These are phyloP conservation scores for Loxodes magnus DNA, from an alignment of 73 alveolate species.

Conservation along the genomic window DNA sequence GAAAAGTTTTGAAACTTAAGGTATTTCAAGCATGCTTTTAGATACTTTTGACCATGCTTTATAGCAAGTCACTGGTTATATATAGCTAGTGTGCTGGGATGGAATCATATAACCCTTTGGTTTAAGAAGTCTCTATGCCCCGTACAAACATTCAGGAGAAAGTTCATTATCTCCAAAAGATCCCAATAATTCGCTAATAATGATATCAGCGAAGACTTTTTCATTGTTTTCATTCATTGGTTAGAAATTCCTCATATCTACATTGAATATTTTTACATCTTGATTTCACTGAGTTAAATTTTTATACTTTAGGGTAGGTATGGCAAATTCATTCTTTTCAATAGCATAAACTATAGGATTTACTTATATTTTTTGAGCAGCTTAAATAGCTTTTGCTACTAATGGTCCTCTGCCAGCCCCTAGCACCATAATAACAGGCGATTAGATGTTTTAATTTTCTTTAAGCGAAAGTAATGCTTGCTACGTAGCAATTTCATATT, in stretches of 20 bases:
- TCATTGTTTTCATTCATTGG: slow-evolving; percentile 19
- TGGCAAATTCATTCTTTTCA: slow-evolving; percentile 72
- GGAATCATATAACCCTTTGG: slow-evolving; percentile 65
- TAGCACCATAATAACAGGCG: slow-evolving; percentile 50
- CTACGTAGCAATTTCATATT: slow-evolving; percentile 49
- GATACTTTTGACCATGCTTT: slow-evolving; percentile 51
- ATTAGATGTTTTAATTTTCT: neutral
- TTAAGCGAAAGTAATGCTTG: slow-evolving; percentile 16
- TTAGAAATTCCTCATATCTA: slow-evolving; percentile 59
- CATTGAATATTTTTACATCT: slow-evolving; percentile 36
- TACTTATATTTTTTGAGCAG: slow-evolving; percentile 40
- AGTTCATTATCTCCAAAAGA: slow-evolving; percentile 93
- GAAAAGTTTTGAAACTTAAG: slow-evolving; percentile 37
- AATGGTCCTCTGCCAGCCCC: slow-evolving; percentile 97
- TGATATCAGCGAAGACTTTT: slow-evolving; percentile 83
- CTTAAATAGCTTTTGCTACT: slow-evolving; percentile 61
- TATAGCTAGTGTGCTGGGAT: slow-evolving; percentile 39
- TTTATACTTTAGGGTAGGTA: slow-evolving; percentile 43
- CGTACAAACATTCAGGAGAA: slow-evolving; percentile 81
- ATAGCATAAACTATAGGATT: slow-evolving; percentile 44
- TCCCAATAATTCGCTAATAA: slow-evolving; percentile 83
- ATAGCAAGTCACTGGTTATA: slow-evolving; percentile 58
- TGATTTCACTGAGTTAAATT: slow-evolving; percentile 31
- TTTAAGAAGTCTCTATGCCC: slow-evolving; percentile 50
- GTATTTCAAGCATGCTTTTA: slow-evolving; percentile 11